Evolutionary conservation across 164 flowering plant species (phyloP).

Genomic region (Aristolochia contorta): DNA sequence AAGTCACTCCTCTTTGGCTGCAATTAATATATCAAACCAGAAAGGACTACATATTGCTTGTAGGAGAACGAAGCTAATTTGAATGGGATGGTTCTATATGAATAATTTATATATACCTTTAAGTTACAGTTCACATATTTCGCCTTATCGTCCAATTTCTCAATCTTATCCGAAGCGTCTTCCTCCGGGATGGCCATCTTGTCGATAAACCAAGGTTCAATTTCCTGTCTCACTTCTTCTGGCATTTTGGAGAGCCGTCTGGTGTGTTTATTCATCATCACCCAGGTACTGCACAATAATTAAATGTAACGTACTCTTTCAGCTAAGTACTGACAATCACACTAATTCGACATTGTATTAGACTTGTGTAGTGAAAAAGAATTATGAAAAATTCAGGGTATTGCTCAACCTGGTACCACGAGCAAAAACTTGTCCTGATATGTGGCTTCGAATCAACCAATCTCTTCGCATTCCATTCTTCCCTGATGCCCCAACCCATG

Average conservation of each 20-base stretch:
- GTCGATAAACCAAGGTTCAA: constrained; percentile 57
- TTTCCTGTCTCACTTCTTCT: constrained; percentile 61
- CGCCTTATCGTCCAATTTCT: constrained; percentile 44
- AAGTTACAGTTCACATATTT: constrained; percentile 34
- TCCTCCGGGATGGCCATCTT: constrained; percentile 49
- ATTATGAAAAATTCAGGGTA: not conserved
- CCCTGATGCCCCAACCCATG: constrained; percentile 56
- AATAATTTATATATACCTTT: constrained; percentile 30
- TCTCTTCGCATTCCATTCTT: constrained; percentile 57
- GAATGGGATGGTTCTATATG: too few species aligned
- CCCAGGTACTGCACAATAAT: constrained; percentile 73
- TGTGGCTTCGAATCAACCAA: constrained; percentile 43
- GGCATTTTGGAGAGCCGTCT: constrained; percentile 80
- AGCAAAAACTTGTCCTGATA: constrained; percentile 32
- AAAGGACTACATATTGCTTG: too few species aligned
- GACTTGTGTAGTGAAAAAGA: too few species aligned
- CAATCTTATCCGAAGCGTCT: constrained; percentile 33
- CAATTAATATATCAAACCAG: constrained; percentile 11
- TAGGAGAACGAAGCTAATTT: too few species aligned
- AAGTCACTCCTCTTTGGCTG: constrained; percentile 61
- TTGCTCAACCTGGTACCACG: constrained; percentile 38
- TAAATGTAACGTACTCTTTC: not conserved
- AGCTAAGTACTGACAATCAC: not conserved
- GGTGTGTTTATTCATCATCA: constrained; percentile 70
- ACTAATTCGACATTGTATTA: too few species aligned